Percentiles rank a stretch among this genome's conserved stretches.
phyloP scores from a whole-genome alignment of 352 stramenopile species.

The Blastocystis sp. region DNA sequence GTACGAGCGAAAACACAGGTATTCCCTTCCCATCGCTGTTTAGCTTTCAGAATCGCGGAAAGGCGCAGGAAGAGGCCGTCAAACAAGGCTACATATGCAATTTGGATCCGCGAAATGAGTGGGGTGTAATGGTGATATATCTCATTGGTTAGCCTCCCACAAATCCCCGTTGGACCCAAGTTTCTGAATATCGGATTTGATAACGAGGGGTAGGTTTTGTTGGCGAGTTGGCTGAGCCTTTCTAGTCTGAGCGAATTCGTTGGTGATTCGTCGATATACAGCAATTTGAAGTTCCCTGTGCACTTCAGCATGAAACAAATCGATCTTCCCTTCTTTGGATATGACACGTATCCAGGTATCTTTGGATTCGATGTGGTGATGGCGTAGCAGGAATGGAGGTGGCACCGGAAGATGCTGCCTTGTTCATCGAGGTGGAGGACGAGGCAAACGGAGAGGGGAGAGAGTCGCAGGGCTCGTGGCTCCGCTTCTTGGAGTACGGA shows the following conservation, averaged over 20 bases:
- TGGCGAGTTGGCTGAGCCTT: background rate
- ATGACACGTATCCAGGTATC: conserved; percentile 31
- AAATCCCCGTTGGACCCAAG: conserved; percentile 14
- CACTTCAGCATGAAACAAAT: conserved; percentile 37
- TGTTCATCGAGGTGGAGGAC: conserved; percentile 14
- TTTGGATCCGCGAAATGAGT: conserved; percentile 17
- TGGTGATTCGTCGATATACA: conserved; percentile 15
- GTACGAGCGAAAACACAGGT: no score
- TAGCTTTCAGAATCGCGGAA: no score
- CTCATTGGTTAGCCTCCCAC: background rate
- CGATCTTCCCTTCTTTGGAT: conserved; percentile 19
- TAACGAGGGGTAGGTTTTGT: background rate
- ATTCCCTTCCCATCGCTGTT: no score
- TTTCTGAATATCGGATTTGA: conserved; percentile 51
- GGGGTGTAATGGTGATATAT: background rate
- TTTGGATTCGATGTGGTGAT: background rate
- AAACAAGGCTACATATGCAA: conserved; percentile 7
- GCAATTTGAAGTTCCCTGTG: conserved; percentile 6
- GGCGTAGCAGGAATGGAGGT: background rate
- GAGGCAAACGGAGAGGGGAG: no score
- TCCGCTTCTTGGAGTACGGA: conserved; percentile 41
- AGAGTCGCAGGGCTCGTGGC: background rate
- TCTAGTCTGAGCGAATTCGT: conserved; percentile 13
- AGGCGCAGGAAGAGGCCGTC: background rate
- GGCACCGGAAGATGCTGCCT: background rate